Conservation (phyloP, 345 rosid genomes). For the Fremontodendron californicum region DNA sequence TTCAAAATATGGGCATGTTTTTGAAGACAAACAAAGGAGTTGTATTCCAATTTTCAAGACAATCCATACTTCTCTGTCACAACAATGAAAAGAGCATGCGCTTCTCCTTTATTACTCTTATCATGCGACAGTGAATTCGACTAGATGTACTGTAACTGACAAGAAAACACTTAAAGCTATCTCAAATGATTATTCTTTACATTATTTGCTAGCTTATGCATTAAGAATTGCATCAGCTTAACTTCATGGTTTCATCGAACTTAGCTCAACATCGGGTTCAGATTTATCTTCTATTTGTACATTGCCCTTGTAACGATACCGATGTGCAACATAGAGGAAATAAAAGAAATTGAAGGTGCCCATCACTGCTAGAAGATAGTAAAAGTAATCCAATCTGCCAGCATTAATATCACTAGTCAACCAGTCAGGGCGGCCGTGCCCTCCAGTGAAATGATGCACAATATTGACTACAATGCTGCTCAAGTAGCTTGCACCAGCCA, state of each 20-base stretch:
- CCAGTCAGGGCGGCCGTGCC: constrained; percentile 48
- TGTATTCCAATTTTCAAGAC: neutral
- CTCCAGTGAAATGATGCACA: constrained; percentile 38
- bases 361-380: constrained; percentile 46
- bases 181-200: neutral
- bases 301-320: constrained; percentile 41
- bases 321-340: constrained; percentile 38
- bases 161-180: neutral
- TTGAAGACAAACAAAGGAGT: neutral
- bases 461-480: constrained; percentile 31
- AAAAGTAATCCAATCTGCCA: constrained; percentile 58
- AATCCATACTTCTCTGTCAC: neutral
- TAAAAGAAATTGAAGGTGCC: constrained; percentile 43
- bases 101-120: neutral
- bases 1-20: neutral
- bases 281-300: neutral
- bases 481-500: constrained; percentile 37
- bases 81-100: neutral
- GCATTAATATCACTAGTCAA: constrained; percentile 41
- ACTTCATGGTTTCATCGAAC: neutral
- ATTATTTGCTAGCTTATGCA: neutral
- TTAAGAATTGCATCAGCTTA: neutral
- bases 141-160: neutral
- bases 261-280: neutral
- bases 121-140: no score